Evolutionary conservation across 1,284 basidiomycete genomes (phyloP).

Genomic region (Rugosomyces carneus): DNA sequence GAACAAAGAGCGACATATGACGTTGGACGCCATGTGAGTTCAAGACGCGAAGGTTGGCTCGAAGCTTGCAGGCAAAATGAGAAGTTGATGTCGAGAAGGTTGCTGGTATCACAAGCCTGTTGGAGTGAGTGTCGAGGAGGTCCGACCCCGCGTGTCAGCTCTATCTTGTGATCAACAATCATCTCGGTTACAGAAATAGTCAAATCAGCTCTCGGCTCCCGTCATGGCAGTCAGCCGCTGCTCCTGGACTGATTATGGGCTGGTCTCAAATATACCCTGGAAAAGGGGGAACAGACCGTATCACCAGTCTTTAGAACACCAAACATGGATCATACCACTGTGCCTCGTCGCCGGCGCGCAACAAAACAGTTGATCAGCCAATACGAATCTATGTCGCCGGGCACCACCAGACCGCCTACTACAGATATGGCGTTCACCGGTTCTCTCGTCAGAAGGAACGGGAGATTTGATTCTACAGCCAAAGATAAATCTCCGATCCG

Average conservation of each 20-base stretch:
- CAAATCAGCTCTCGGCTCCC: neutral
- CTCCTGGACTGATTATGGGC: no score
- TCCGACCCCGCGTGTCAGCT: neutral
- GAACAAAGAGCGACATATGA: neutral
- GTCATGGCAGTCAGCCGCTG: neutral
- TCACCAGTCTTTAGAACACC: neutral
- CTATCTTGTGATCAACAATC: neutral
- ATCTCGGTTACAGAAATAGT: neutral
- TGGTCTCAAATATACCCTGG: neutral
- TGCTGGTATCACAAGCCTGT: neutral
- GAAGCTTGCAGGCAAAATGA: no score
- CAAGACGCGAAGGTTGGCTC: neutral
- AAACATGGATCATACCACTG: neutral
- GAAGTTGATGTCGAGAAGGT: neutral
- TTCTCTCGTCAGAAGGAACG: conserved; percentile 5
- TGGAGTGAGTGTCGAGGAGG: neutral
- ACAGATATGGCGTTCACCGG: neutral
- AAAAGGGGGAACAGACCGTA: neutral
- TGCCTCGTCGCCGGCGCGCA: conserved; percentile 24
- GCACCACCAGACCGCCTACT: neutral
- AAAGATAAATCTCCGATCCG: conserved; percentile 53
- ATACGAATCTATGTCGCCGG: conserved; percentile 33
- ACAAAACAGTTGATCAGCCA: conserved; percentile 36
- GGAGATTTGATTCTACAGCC: conserved; percentile 1
- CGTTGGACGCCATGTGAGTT: neutral